Conservation (phyloP, 1,284 basidiomycete species). For the Xerocomus nothofagi region DNA sequence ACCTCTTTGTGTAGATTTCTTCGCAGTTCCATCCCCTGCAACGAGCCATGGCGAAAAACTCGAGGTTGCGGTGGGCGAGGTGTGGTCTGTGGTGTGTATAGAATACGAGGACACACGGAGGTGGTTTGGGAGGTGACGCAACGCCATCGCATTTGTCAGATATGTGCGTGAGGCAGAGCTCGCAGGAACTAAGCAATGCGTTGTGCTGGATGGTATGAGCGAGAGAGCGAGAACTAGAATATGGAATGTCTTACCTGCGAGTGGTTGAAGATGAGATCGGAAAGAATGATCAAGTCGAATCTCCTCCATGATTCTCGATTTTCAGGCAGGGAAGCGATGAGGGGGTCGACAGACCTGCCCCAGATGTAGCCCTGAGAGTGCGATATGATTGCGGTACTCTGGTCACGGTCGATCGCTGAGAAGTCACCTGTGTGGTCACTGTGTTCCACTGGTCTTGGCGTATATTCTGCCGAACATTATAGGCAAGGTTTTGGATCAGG, state of each 20-base stretch:
- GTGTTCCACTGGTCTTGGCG: slow-evolving; percentile 26
- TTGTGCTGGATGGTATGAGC: slow-evolving; percentile 57
- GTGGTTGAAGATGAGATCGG: slow-evolving; percentile 90
- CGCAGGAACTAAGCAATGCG: slow-evolving; percentile 79
- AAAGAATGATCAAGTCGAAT: slow-evolving; percentile 87
- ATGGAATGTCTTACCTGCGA: slow-evolving; percentile 57
- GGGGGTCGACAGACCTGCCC: slow-evolving; percentile 66
- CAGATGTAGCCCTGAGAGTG: slow-evolving; percentile 79
- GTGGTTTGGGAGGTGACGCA: slow-evolving; percentile 12
- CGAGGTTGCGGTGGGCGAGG: slow-evolving; percentile 81
- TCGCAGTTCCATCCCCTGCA: slow-evolving; percentile 74
- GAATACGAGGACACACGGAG: slow-evolving; percentile 80
- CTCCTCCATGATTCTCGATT: slow-evolving; percentile 24
- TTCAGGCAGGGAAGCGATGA: slow-evolving; percentile 46
- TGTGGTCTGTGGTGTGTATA: slow-evolving; percentile 91
- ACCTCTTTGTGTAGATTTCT: slow-evolving; percentile 69
- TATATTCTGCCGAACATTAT: slow-evolving; percentile 70
- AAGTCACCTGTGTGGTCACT: slow-evolving; percentile 53
- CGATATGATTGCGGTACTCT: neutral
- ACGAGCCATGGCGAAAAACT: slow-evolving; percentile 76
- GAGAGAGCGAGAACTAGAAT: neutral
- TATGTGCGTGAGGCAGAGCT: slow-evolving; percentile 39
- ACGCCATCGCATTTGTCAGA: neutral
- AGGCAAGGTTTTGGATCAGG: slow-evolving; percentile 76
- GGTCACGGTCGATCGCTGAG: neutral